These are phyloP conservation scores for Lactarius indigo DNA, from an alignment of 768 basidiomycete species.

Conservation along the genomic window DNA sequence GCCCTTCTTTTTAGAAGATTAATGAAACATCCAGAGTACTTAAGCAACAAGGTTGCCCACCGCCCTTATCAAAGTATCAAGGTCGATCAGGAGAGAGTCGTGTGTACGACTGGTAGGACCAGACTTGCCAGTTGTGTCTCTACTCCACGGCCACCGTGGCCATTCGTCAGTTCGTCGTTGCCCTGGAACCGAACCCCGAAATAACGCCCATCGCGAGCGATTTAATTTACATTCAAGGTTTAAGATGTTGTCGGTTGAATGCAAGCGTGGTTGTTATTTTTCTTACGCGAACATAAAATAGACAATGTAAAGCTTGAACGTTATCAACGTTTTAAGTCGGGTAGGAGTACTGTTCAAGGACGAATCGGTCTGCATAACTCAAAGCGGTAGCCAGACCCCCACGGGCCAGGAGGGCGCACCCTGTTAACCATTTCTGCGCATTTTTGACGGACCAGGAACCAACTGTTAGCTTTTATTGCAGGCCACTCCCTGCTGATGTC, in stretches of 20 bases:
- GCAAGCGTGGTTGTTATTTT: not conserved
- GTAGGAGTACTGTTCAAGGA: not conserved
- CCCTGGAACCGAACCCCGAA: conserved; percentile 10
- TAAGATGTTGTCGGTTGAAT: not conserved
- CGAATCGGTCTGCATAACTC: not conserved
- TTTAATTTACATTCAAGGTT: not conserved
- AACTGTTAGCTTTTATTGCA: not conserved
- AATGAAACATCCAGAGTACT: not conserved
- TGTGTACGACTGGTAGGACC: not conserved
- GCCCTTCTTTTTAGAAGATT: not conserved
- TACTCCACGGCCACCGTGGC: not conserved
- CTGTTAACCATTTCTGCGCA: not conserved
- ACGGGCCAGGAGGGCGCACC: not conserved
- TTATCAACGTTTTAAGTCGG: not conserved
- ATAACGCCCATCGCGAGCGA: not conserved
- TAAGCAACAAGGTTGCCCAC: conserved; percentile 11
- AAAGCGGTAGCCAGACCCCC: not conserved
- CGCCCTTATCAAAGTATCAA: conserved; percentile 14
- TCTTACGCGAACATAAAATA: not conserved
- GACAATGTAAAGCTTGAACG: not conserved
- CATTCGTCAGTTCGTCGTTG: not conserved
- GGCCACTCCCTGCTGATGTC: not conserved
- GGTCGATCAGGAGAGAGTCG: conserved; percentile 2
- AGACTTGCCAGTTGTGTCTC: conserved; percentile 5
- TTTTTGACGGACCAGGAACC: not conserved